Evolutionary conservation across 1,284 basidiomycete species (phyloP).

Genomic region (Sparassis latifolia): DNA sequence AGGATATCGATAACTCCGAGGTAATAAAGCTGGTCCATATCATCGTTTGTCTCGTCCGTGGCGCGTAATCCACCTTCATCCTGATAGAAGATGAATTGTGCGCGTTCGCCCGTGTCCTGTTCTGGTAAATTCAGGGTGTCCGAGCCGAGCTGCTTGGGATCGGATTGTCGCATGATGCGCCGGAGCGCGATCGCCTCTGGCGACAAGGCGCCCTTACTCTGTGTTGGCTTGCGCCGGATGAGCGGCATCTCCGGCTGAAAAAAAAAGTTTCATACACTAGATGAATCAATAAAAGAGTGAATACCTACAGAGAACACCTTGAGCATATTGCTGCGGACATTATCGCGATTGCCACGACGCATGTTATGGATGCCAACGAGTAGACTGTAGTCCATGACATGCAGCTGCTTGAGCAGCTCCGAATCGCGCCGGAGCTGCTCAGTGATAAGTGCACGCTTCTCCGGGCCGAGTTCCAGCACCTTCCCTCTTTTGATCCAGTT

Average conservation of each 20-base stretch:
- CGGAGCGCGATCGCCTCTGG: constrained; percentile 80
- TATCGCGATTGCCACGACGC: constrained; percentile 86
- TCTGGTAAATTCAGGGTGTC: constrained; percentile 63
- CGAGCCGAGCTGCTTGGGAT: constrained; percentile 67
- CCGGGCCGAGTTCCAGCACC: constrained; percentile 84
- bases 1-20: constrained; percentile 92
- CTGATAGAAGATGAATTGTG: constrained; percentile 91
- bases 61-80: constrained; percentile 93
- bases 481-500: constrained; percentile 90
- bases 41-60: constrained; percentile 78
- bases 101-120: constrained; percentile 63
- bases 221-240: constrained; percentile 50
- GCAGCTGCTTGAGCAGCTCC: constrained; percentile 75
- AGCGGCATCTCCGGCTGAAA: constrained; percentile 57
- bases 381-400: constrained; percentile 96
- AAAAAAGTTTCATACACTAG: background rate
- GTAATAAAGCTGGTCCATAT: constrained; percentile 85
- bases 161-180: constrained; percentile 78
- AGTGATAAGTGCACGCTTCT: constrained; percentile 85
- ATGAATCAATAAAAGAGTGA: background rate
- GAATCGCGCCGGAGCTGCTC: constrained; percentile 88
- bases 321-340: constrained; percentile 83
- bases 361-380: constrained; percentile 94
- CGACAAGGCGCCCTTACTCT: constrained; percentile 47
- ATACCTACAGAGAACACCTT: constrained; percentile 83